A percentile compares a stretch with the other conserved stretches of the same genome.
phyloP scores from a whole-genome alignment of 495 filamentous ascomycete genomes.

The Penicillium paxilli region DNA sequence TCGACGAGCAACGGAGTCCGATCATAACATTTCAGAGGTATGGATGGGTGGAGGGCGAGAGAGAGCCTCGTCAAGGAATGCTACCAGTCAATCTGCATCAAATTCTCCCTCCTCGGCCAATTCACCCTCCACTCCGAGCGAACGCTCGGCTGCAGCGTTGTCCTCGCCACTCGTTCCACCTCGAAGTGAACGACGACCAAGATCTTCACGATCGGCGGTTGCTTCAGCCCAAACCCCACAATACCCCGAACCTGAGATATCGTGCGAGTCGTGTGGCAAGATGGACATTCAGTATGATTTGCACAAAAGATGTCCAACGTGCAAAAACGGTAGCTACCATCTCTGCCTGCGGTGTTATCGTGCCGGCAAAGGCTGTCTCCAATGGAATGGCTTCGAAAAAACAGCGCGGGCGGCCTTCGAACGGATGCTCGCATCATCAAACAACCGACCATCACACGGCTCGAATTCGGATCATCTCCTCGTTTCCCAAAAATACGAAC shows the following conservation, averaged over 20 bases:
- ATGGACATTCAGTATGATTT: constrained; percentile 74
- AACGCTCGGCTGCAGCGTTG: constrained; percentile 1
- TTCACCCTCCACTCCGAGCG: constrained; percentile 9
- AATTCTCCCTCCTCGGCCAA: constrained; percentile 20
- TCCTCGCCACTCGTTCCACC: constrained; percentile 24
- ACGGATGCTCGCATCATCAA: constrained; percentile 38
- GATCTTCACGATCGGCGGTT: constrained; percentile 34
- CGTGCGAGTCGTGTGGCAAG: constrained; percentile 66
- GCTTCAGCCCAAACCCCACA: constrained; percentile 38
- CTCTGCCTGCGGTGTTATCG: constrained; percentile 81
- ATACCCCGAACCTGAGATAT: constrained; percentile 69
- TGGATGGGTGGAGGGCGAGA: constrained; percentile 34
- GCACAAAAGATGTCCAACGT: constrained; percentile 73
- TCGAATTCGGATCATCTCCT: constrained; percentile 65
- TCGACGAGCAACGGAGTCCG: constrained; percentile 41
- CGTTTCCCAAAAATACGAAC: constrained; percentile 62
- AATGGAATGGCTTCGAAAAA: constrained; percentile 76
- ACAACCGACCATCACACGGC: constrained; percentile 37
- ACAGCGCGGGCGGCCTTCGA: constrained; percentile 61
- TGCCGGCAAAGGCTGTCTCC: constrained; percentile 66
- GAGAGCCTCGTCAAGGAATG: constrained; percentile 18
- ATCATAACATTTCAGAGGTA: constrained; percentile 32
- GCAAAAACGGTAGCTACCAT: constrained; percentile 68
- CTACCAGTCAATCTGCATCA: constrained; percentile 18
- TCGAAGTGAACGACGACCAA: constrained; percentile 27